A percentile compares a stretch with the other conserved stretches of the same genome.
These are phyloP conservation scores for Fusarium ramigenum DNA, from an alignment of 2,329 filamentous ascomycete genomes.

Conservation along the genomic window DNA sequence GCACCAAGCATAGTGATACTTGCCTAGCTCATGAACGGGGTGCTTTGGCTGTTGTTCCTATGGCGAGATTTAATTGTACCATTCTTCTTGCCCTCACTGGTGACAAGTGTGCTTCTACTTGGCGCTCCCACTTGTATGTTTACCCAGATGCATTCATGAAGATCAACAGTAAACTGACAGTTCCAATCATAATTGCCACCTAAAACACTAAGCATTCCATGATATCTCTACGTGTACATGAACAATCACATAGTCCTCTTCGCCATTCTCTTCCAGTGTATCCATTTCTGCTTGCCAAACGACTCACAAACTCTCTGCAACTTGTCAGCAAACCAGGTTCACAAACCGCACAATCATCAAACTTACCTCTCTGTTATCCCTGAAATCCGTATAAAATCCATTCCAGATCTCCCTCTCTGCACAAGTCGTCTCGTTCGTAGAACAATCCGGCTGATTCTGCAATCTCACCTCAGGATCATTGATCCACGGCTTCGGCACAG, in stretches of 20 bases:
- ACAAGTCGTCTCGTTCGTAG: background rate
- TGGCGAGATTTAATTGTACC: rapidly evolving
- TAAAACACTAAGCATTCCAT: background rate
- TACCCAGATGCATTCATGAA: background rate
- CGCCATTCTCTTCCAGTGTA: constrained; percentile 14
- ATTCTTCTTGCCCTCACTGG: background rate
- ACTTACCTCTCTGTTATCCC: constrained; percentile 17
- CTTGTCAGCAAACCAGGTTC: background rate
- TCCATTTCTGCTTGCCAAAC: constrained; percentile 2
- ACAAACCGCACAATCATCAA: rapidly evolving
- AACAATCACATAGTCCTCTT: background rate
- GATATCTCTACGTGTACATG: background rate
- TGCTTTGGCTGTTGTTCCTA: background rate
- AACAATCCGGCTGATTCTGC: background rate
- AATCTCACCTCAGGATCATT: background rate
- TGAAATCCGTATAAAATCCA: constrained; percentile 27
- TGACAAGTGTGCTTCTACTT: background rate
- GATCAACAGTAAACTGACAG: too few species aligned
- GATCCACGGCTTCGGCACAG: constrained; percentile 68
- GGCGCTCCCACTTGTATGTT: background rate
- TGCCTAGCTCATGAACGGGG: background rate
- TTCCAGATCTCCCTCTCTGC: constrained; percentile 30
- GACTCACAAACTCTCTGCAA: constrained; percentile 19
- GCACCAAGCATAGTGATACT: background rate
- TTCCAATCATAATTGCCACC: background rate